Conservation (phyloP, 1,284 basidiomycete genomes). For the Melampsora larici-populina region DNA sequence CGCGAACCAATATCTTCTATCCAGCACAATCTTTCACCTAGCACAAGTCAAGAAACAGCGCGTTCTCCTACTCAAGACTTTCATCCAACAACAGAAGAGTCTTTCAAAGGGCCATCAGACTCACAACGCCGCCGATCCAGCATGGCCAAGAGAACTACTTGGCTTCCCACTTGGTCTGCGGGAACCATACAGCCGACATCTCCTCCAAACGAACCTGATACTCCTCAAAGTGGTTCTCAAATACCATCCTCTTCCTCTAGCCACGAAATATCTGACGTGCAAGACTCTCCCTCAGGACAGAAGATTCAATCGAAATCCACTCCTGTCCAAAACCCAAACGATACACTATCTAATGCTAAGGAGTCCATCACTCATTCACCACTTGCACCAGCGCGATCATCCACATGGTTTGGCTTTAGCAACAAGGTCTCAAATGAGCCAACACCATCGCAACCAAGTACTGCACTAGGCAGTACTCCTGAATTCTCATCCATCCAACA, state of each 20-base stretch:
- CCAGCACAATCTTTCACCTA: too few relatives aligned
- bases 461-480: background rate
- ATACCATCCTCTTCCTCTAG: background rate
- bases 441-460: background rate
- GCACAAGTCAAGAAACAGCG: background rate
- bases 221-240: background rate
- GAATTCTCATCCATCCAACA: background rate
- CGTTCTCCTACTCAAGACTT: background rate
- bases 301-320: background rate
- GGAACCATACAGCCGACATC: background rate
- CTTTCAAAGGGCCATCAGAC: background rate
- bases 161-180: background rate
- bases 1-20: background rate
- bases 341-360: background rate
- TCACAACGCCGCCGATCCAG: background rate
- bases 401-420: conserved; percentile 17
- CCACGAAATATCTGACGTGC: too few relatives aligned
- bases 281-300: background rate
- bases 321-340: background rate
- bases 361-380: background rate
- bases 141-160: background rate
- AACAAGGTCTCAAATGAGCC: background rate
- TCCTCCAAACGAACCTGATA: background rate
- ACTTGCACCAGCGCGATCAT: background rate
- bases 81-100: background rate